A percentile compares a stretch with the other conserved stretches of the same genome.
phyloP scores from a whole-genome alignment of 2,329 filamentous ascomycete genomes.

The Cryphonectria carpinicola region DNA sequence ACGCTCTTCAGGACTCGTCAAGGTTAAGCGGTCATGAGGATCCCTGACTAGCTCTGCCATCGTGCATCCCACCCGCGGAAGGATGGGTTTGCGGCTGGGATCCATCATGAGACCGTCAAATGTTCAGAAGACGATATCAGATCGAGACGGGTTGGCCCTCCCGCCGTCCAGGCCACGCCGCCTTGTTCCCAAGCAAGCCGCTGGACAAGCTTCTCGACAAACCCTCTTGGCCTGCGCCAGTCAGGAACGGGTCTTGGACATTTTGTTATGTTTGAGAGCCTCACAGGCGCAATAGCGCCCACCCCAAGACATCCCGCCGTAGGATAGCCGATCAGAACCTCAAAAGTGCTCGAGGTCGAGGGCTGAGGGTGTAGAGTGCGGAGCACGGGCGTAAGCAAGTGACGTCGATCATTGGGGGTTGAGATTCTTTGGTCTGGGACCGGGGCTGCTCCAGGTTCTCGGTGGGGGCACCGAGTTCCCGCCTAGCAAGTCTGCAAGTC shows the following conservation, averaged over 20 bases:
- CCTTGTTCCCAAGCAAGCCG: neutral
- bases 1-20: neutral
- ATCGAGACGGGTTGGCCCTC: neutral
- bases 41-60: constrained; percentile 3
- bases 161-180: neutral
- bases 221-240: neutral
- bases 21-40: neutral
- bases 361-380: neutral
- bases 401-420: neutral
- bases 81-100: neutral
- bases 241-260: neutral
- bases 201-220: neutral
- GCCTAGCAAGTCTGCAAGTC: neutral
- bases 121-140: neutral
- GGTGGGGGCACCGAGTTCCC: neutral
- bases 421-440: neutral
- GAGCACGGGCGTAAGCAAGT: neutral
- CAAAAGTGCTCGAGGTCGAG: neutral
- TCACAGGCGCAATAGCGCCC: neutral
- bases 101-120: constrained; percentile 1
- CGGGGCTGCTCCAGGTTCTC: neutral
- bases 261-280: neutral
- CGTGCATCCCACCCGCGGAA: neutral
- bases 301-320: neutral
- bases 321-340: neutral